These are phyloP conservation scores for Kalmusia sp. DNA, from an alignment of 2,329 filamentous ascomycete genomes.

Conservation along the genomic window DNA sequence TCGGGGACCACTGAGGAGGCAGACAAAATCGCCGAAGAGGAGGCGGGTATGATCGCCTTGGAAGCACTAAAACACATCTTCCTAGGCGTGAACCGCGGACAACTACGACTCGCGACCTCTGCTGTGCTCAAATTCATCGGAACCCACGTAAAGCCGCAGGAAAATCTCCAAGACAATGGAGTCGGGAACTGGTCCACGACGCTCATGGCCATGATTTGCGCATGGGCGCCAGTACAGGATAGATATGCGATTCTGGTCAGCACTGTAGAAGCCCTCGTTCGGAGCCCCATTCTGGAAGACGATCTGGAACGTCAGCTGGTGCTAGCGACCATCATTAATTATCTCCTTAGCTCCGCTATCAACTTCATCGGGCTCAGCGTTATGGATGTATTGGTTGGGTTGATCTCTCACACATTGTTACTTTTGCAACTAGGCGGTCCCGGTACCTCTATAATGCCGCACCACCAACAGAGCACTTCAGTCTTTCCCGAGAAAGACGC, in stretches of 20 bases:
- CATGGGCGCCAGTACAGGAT: slow-evolving; percentile 93
- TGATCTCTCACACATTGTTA: slow-evolving; percentile 83
- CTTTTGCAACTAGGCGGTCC: slow-evolving; percentile 70
- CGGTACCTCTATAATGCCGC: slow-evolving; percentile 46
- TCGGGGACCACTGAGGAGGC: slow-evolving; percentile 84
- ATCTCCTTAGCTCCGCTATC: slow-evolving; percentile 83
- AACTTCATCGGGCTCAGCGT: slow-evolving; percentile 96
- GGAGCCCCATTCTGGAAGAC: slow-evolving; percentile 72
- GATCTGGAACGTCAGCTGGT: slow-evolving; percentile 76
- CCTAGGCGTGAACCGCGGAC: slow-evolving; percentile 78
- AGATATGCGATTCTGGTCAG: slow-evolving; percentile 89
- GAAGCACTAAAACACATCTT: slow-evolving; percentile 89
- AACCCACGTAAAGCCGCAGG: slow-evolving; percentile 35
- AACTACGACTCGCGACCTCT: slow-evolving; percentile 78
- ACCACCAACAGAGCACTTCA: slow-evolving; percentile 46
- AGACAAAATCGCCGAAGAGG: slow-evolving; percentile 87
- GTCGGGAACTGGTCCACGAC: slow-evolving; percentile 78
- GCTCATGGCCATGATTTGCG: slow-evolving; percentile 78
- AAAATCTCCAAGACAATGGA: slow-evolving; percentile 53
- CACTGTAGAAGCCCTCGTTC: slow-evolving; percentile 76
- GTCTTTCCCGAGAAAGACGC: slow-evolving; percentile 30
- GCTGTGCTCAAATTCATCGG: slow-evolving; percentile 77
- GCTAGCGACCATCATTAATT: slow-evolving; percentile 79
- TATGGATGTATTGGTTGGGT: slow-evolving; percentile 88
- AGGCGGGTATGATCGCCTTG: slow-evolving; percentile 82